A percentile compares a stretch with the other conserved stretches of the same genome.
Conservation (phyloP, 2,329 filamentous ascomycete species). For the Botrytis squamosa region DNA sequence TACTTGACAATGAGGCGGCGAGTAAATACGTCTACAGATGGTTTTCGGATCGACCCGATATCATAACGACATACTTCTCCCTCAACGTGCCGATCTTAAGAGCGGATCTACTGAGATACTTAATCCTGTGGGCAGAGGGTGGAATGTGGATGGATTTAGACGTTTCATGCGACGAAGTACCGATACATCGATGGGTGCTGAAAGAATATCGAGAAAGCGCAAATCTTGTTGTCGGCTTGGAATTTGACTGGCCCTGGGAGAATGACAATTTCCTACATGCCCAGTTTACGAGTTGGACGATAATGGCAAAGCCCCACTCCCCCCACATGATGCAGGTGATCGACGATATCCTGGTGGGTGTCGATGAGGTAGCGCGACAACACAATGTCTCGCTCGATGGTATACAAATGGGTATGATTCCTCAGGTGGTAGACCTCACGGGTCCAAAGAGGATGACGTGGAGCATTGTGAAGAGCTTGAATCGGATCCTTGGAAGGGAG, state of each 20-base stretch:
- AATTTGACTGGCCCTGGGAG: slow-evolving; percentile 38
- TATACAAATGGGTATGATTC: background rate
- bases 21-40: background rate
- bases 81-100: background rate
- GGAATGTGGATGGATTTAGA: slow-evolving; percentile 4
- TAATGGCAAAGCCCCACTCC: slow-evolving; percentile 33
- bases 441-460: slow-evolving; percentile 34
- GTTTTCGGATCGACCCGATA: background rate
- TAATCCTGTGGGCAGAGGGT: background rate
- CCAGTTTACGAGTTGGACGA: slow-evolving; percentile 38
- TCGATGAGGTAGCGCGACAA: slow-evolving; percentile 19
- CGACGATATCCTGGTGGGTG: slow-evolving; percentile 32
- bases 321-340: slow-evolving; percentile 34
- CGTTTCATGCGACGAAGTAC: background rate
- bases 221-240: slow-evolving; percentile 42
- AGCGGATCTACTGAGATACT: background rate
- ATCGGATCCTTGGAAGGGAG: slow-evolving; percentile 21
- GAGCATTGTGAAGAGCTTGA: slow-evolving; percentile 34
- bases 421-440: slow-evolving; percentile 35
- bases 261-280: background rate
- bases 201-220: slow-evolving; percentile 35
- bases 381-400: slow-evolving; percentile 27
- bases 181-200: slow-evolving; percentile 39
- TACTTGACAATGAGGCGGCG: background rate
- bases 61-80: background rate